These are phyloP conservation scores for Populus ilicifolia DNA, from an alignment of 345 rosid species.

Conservation along the genomic window DNA sequence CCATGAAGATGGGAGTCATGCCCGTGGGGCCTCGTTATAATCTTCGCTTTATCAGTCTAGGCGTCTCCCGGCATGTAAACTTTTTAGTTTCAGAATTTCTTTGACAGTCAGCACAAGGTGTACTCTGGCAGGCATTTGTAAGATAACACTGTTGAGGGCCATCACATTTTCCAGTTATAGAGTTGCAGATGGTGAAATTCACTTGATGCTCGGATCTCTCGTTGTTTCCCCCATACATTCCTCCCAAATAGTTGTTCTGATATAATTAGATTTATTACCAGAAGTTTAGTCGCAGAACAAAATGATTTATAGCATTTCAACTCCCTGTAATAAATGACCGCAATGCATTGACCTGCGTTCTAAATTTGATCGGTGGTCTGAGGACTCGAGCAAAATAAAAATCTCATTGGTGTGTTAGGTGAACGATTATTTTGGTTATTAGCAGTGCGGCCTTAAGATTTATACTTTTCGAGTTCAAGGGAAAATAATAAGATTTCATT, in stretches of 20 bases:
- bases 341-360: too few relatives aligned
- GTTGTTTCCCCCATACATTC: neutral
- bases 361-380: neutral
- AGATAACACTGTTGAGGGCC: constrained; percentile 11
- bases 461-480: too few relatives aligned
- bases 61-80: neutral
- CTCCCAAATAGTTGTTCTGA: neutral
- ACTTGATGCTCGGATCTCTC: neutral
- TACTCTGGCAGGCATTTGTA: constrained; percentile 4
- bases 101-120: neutral
- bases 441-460: neutral
- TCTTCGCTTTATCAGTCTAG: neutral
- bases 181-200: neutral
- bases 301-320: neutral
- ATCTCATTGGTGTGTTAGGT: neutral
- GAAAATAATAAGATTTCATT: too few relatives aligned
- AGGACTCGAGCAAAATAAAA: neutral
- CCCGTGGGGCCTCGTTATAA: neutral
- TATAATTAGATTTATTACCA: neutral
- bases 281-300: neutral
- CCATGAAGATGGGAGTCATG: constrained; percentile 1
- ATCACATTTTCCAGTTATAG: neutral
- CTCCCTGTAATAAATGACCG: neutral
- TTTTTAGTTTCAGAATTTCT: neutral
- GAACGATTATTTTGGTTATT: neutral